Evolutionary conservation across 768 basidiomycete species (phyloP).

Genomic region (Tephrocybe sp.): DNA sequence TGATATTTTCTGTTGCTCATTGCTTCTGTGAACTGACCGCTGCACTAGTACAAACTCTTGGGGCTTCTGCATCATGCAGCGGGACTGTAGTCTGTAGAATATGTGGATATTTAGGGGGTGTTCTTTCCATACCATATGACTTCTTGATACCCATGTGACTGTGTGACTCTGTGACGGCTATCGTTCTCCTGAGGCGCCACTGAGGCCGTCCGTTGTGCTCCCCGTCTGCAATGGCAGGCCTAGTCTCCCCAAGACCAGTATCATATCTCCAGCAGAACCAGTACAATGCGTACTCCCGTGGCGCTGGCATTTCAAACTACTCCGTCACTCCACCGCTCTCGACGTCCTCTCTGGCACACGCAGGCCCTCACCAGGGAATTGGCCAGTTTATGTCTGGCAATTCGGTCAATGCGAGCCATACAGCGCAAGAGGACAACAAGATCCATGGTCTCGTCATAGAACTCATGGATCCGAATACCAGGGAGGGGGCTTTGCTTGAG

Average conservation of each 20-base stretch:
- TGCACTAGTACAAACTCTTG: constrained; percentile 41
- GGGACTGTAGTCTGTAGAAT: constrained; percentile 38
- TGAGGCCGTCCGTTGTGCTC: constrained; percentile 17
- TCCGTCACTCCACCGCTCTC: constrained; percentile 63
- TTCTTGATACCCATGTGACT: constrained; percentile 9
- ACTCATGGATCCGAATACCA: constrained; percentile 74
- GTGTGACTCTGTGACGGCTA: constrained; percentile 17
- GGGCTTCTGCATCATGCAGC: constrained; percentile 45
- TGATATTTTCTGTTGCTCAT: constrained; percentile 18
- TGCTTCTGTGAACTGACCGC: constrained; percentile 1
- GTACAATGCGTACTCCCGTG: constrained; percentile 60
- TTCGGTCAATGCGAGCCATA: constrained; percentile 23
- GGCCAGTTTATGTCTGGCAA: constrained; percentile 38
- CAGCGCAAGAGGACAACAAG: constrained; percentile 60
- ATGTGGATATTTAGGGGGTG: constrained; percentile 4
- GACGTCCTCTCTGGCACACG: constrained; percentile 52
- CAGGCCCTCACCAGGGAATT: constrained; percentile 49
- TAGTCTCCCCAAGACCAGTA: constrained; percentile 59
- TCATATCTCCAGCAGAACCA: constrained; percentile 64
- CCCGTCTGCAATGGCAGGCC: constrained; percentile 51
- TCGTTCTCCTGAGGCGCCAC: constrained; percentile 11
- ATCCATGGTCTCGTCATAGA: constrained; percentile 91
- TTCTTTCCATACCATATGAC: constrained; percentile 2
- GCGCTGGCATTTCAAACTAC: constrained; percentile 47
- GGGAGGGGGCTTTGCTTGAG: constrained; percentile 90